Percentiles rank a stretch among this genome's conserved stretches.
phyloP scores from a whole-genome alignment of 2,329 filamentous ascomycete genomes.

The Graphilbum fragrans region DNA sequence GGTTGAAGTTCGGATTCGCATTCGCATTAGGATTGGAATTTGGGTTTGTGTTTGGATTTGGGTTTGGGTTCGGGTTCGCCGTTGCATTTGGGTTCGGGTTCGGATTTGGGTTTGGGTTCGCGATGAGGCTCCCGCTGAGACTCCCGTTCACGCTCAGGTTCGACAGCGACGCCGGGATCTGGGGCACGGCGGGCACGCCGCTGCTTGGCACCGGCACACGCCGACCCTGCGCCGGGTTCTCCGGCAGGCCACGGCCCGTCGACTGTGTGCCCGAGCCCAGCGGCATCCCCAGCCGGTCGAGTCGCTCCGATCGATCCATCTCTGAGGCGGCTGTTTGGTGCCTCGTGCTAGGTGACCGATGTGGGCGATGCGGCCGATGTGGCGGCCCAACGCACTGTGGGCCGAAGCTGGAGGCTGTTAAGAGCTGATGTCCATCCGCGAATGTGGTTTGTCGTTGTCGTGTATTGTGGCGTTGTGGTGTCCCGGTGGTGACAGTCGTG shows the following conservation, averaged over 20 bases:
- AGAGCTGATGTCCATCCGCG: too few relatives aligned
- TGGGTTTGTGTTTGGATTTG: too few relatives aligned
- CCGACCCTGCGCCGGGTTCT: slow-evolving; percentile 22
- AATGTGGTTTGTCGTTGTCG: too few relatives aligned
- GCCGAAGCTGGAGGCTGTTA: too few relatives aligned
- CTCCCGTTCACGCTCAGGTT: too few relatives aligned
- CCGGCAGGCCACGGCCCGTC: slow-evolving; percentile 18
- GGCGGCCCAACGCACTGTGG: too few relatives aligned
- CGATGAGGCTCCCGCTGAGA: not conserved
- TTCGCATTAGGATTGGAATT: too few relatives aligned
- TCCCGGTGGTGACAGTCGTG: too few relatives aligned
- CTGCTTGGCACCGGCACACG: slow-evolving; percentile 18
- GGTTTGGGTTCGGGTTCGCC: too few relatives aligned
- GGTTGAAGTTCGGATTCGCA: too few relatives aligned
- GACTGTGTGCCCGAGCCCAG: slow-evolving; percentile 7
- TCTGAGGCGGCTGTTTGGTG: not conserved
- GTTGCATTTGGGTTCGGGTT: too few relatives aligned
- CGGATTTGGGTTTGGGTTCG: not conserved
- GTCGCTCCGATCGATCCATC: slow-evolving; percentile 10
- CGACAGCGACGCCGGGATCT: slow-evolving; percentile 13
- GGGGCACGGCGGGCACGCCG: slow-evolving; percentile 22
- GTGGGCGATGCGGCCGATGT: not conserved
- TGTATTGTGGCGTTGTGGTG: too few relatives aligned
- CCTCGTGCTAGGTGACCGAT: not conserved
- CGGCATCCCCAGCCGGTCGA: slow-evolving; percentile 8